Conservation (phyloP, 257 asterid species). For the Solanum commersonii region DNA sequence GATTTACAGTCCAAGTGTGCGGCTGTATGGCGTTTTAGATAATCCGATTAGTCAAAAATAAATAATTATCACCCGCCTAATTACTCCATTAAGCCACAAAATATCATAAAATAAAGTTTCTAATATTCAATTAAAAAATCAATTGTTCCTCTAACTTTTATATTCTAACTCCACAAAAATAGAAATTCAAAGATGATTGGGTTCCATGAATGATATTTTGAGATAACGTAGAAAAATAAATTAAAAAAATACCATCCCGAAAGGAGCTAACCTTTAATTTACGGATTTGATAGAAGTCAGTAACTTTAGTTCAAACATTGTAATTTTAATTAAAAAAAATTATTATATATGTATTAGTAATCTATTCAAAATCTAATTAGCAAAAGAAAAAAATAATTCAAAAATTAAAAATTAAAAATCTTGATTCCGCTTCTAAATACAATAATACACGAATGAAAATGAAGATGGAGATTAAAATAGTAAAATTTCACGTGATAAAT, state of each 20-base stretch:
- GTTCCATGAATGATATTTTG: neutral
- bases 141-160: neutral
- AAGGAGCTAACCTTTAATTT: neutral
- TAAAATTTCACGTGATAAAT: neutral
- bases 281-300: accelerated
- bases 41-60: neutral
- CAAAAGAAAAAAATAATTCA: neutral
- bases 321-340: neutral
- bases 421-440: neutral
- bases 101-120: neutral
- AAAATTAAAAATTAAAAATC: neutral
- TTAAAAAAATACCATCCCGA: neutral
- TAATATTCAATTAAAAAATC: neutral
- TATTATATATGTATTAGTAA: too few relatives aligned
- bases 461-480: neutral
- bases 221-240: neutral
- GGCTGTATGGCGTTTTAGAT: neutral
- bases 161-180: neutral
- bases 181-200: neutral
- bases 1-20: neutral
- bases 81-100: neutral
- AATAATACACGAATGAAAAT: neutral
- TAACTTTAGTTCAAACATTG: neutral
- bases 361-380: neutral
- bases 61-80: neutral